phyloP scores from a whole-genome alignment of 2,329 filamentous ascomycete genomes.

The Xylaria sp. region DNA sequence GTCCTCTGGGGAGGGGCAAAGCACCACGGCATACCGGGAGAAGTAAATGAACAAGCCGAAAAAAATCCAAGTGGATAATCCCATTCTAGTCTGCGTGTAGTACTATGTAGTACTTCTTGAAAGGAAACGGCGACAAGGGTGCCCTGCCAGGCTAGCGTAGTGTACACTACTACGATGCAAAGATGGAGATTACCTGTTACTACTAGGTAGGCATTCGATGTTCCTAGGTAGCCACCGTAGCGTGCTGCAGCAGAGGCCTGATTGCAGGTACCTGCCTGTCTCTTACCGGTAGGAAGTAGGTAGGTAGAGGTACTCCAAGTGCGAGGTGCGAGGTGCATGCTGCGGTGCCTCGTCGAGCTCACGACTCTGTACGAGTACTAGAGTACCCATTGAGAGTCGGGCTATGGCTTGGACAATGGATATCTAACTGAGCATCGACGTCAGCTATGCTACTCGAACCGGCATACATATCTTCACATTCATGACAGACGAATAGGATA shows the following conservation, averaged over 20 bases:
- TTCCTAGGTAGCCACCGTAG: background rate
- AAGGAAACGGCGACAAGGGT: slow-evolving; percentile 24
- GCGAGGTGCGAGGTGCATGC: background rate
- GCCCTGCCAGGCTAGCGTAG: slow-evolving; percentile 24
- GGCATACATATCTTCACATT: background rate
- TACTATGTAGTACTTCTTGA: slow-evolving; percentile 22
- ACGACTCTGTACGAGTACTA: background rate
- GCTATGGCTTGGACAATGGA: background rate
- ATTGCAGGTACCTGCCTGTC: background rate
- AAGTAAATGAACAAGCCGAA: slow-evolving; percentile 19
- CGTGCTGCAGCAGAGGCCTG: background rate
- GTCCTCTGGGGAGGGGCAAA: slow-evolving; percentile 6
- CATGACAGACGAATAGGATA: background rate
- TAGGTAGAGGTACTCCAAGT: background rate
- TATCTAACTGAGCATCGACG: too few species aligned
- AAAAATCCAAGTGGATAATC: slow-evolving; percentile 18
- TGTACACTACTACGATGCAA: slow-evolving; percentile 22
- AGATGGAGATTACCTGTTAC: slow-evolving; percentile 21
- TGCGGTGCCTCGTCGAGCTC: background rate
- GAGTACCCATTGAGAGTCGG: background rate
- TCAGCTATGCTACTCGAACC: background rate
- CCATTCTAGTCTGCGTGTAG: slow-evolving; percentile 27
- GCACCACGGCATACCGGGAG: slow-evolving; percentile 6
- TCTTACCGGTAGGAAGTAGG: background rate
- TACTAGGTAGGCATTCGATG: background rate